Evolutionary conservation across 2,329 filamentous ascomycete species (phyloP).

Genomic region (Ilyonectria sp.): DNA sequence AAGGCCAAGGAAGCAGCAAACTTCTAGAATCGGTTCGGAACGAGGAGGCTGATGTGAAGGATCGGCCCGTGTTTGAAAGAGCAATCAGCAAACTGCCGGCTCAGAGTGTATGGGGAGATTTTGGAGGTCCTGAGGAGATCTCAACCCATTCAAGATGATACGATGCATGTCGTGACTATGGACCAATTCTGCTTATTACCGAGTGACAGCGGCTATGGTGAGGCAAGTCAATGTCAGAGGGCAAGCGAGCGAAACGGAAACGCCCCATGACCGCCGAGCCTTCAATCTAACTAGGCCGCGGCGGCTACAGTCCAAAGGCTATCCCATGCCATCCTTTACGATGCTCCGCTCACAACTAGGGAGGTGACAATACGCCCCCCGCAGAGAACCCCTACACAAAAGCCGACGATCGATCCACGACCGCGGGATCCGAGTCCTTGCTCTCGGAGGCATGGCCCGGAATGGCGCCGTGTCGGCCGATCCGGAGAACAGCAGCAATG

Average conservation of each 20-base stretch:
- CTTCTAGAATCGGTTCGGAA: background rate
- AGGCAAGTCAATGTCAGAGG: background rate
- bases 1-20: background rate
- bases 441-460: background rate
- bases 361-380: slow-evolving; percentile 6
- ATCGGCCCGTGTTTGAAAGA: background rate
- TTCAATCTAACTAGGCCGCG: slow-evolving; percentile 17
- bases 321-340: background rate
- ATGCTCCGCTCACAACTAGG: background rate
- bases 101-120: background rate
- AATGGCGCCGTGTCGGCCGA: slow-evolving; percentile 13
- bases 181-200: background rate
- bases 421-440: background rate
- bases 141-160: slow-evolving; percentile 22
- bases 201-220: background rate
- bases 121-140: background rate
- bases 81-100: background rate
- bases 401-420: slow-evolving; percentile 17
- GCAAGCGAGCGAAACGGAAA: slow-evolving; percentile 10
- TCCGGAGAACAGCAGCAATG: slow-evolving; percentile 12
- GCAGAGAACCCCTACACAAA: slow-evolving; percentile 11
- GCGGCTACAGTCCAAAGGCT: background rate
- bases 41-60: background rate
- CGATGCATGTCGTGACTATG: slow-evolving; percentile 7
- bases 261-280: slow-evolving; percentile 13